Percentiles rank a stretch among this genome's conserved stretches.
Evolutionary conservation across 805 yeast species (phyloP).

Genomic region (Wickerhamiella sergipiensis): DNA sequence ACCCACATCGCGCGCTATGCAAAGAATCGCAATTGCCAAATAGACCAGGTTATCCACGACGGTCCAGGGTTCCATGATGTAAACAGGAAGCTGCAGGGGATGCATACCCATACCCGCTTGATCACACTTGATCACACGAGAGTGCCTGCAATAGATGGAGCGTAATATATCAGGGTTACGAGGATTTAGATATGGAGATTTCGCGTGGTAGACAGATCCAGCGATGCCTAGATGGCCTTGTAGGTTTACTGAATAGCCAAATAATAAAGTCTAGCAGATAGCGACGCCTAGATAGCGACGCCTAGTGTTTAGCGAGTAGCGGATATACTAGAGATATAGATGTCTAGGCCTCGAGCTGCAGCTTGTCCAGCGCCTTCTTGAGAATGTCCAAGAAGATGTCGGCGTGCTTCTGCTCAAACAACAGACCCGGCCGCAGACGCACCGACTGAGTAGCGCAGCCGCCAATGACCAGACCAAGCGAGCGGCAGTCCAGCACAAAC

Average conservation of each 20-base stretch:
- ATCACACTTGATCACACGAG: too few relatives aligned
- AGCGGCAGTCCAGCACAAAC: constrained; percentile 46
- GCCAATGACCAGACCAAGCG: constrained; percentile 63
- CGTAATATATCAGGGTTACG: too few relatives aligned
- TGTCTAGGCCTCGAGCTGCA: neutral
- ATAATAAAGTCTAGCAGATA: too few relatives aligned
- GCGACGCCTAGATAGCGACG: too few relatives aligned
- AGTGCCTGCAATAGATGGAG: too few relatives aligned
- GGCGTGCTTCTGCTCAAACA: constrained; percentile 70
- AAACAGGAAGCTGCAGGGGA: neutral
- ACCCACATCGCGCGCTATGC: constrained; percentile 10
- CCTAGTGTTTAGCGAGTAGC: too few relatives aligned
- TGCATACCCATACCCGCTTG: too few relatives aligned
- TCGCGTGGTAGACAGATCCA: too few relatives aligned
- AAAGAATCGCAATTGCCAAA: neutral
- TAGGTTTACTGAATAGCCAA: too few relatives aligned
- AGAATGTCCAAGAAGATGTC: constrained; percentile 42
- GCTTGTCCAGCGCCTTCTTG: constrained; percentile 23
- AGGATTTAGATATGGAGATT: too few relatives aligned
- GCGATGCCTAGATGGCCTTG: too few relatives aligned
- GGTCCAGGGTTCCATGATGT: constrained; percentile 16
- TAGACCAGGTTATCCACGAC: constrained; percentile 10
- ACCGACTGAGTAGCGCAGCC: constrained; percentile 73
- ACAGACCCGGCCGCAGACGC: constrained; percentile 68
- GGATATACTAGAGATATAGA: too few relatives aligned